These are phyloP conservation scores for Capsicum baccatum DNA, from an alignment of 257 asterid genomes.

Conservation along the genomic window DNA sequence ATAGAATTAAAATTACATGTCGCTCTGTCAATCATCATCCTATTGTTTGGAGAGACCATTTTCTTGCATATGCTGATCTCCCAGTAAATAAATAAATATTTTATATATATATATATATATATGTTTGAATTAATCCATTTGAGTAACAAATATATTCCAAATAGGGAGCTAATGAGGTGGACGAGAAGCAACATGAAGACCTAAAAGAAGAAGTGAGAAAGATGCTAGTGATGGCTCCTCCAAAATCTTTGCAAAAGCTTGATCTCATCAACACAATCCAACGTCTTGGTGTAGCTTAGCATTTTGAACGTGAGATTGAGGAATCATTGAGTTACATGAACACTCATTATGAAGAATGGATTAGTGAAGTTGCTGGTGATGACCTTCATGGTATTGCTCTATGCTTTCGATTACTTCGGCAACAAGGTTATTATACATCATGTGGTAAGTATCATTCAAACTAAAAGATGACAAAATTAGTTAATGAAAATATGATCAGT, in stretches of 20 bases:
- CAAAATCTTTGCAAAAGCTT: too few relatives aligned
- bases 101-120: background rate
- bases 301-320: constrained; percentile 27
- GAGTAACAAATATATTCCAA: background rate
- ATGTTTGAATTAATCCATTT: background rate
- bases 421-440: constrained; percentile 25
- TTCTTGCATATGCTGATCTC: background rate
- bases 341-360: background rate
- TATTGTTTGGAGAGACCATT: too few relatives aligned
- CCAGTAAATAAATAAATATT: background rate
- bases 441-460: background rate
- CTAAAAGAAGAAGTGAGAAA: too few relatives aligned
- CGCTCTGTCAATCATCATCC: too few relatives aligned
- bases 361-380: too few relatives aligned
- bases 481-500: background rate
- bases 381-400: too few relatives aligned
- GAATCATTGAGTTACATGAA: background rate
- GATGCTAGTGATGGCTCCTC: too few relatives aligned
- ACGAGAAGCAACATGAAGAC: background rate
- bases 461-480: background rate
- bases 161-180: background rate
- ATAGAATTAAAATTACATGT: too few relatives aligned
- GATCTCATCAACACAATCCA: too few relatives aligned
- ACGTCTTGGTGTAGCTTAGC: too few relatives aligned
- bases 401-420: constrained; percentile 31